Conservation (phyloP, 1,139 yeast genomes). For the Meyerozyma guilliermondii region DNA sequence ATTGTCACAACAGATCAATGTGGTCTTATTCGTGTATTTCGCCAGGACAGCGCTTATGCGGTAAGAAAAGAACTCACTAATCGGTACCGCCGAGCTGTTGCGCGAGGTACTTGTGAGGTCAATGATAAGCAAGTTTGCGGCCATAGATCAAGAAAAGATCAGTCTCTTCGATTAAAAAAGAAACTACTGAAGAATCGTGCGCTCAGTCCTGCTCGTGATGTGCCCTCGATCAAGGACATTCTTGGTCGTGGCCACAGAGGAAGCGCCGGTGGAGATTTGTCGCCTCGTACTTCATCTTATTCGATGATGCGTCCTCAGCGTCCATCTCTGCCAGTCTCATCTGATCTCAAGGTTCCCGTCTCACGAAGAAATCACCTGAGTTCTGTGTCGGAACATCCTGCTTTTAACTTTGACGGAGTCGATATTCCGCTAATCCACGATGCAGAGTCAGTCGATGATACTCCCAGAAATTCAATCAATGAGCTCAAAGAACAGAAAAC, state of each 20-base stretch:
- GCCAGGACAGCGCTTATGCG: constrained; percentile 66
- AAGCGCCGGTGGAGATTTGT: background rate
- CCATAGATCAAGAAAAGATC: background rate
- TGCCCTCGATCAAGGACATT: background rate
- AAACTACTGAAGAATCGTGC: background rate
- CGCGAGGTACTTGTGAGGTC: background rate
- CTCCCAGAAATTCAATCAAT: background rate
- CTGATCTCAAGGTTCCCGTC: background rate
- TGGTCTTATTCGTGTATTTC: constrained; percentile 70
- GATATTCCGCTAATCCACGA: background rate
- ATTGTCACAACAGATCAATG: constrained; percentile 73
- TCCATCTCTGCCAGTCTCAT: background rate
- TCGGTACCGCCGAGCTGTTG: background rate
- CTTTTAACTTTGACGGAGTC: background rate
- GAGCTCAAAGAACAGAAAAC: background rate
- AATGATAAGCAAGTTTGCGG: background rate
- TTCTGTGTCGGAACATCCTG: background rate
- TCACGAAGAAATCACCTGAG: background rate
- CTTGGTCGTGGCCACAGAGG: background rate
- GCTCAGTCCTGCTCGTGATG: background rate
- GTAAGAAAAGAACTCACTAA: constrained; percentile 21
- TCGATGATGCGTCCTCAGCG: background rate
- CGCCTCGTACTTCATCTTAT: background rate
- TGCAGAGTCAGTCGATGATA: background rate
- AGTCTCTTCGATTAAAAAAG: background rate